Percentiles rank a stretch among this genome's conserved stretches.
Conservation (phyloP, 1,284 basidiomycete species). For the Fomitopsis pinicola region DNA sequence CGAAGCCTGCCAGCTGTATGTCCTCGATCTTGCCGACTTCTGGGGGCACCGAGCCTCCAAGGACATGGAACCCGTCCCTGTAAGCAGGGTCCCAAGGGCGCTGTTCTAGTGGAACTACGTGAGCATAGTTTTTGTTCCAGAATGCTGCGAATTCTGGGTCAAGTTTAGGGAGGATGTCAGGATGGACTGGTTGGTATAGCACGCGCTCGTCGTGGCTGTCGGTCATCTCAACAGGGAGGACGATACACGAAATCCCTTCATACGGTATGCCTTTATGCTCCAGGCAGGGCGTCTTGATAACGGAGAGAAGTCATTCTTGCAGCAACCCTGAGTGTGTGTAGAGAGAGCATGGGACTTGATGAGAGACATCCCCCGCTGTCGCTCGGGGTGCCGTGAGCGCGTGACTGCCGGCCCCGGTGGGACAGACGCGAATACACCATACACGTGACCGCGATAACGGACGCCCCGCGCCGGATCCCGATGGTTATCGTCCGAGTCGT, state of each 20-base stretch:
- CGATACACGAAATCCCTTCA: too few species aligned
- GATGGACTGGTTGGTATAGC: slow-evolving; percentile 48
- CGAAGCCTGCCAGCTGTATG: slow-evolving; percentile 40
- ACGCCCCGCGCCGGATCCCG: not conserved
- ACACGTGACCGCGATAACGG: not conserved
- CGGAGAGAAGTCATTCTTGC: too few species aligned
- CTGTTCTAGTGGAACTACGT: slow-evolving; percentile 46
- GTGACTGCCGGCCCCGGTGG: not conserved
- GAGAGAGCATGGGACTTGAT: too few species aligned
- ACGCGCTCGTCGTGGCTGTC: slow-evolving; percentile 7
- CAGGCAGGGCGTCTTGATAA: too few species aligned
- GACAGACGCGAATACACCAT: not conserved
- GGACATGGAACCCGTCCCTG: slow-evolving; percentile 46
- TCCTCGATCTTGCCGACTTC: slow-evolving; percentile 51
- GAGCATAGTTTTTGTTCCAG: slow-evolving; percentile 46
- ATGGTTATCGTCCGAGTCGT: not conserved
- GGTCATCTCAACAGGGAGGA: too few species aligned
- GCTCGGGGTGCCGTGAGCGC: not conserved
- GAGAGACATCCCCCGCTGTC: too few species aligned
- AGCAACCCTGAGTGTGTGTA: too few species aligned
- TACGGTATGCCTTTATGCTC: too few species aligned
- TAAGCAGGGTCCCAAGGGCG: slow-evolving; percentile 55
- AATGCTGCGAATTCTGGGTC: slow-evolving; percentile 61
- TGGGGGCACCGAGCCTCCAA: slow-evolving; percentile 50
- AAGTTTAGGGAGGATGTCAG: slow-evolving; percentile 48